These are phyloP conservation scores for Phoma sp. DNA, from an alignment of 2,329 filamentous ascomycete genomes.

Conservation along the genomic window DNA sequence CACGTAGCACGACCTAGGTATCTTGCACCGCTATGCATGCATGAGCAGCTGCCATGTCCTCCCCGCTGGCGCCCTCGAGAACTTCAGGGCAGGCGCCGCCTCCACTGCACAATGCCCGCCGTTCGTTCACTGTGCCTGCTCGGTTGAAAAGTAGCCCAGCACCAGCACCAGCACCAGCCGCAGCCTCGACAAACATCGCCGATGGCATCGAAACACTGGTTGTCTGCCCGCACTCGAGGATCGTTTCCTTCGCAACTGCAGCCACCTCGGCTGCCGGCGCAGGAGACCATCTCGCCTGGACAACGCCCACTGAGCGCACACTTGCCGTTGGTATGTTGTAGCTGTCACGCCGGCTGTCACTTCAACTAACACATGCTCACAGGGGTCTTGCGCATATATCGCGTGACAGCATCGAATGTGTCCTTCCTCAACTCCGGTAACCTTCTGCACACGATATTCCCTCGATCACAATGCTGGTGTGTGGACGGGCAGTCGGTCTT, in stretches of 20 bases:
- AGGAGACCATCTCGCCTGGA: constrained; percentile 70
- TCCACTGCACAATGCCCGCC: constrained; percentile 37
- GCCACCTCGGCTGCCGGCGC: constrained; percentile 37
- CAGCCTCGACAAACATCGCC: constrained; percentile 48
- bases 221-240: constrained; percentile 73
- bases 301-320: constrained; percentile 77
- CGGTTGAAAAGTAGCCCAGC: constrained; percentile 43
- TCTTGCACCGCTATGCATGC: constrained; percentile 28
- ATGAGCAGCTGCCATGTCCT: constrained; percentile 41
- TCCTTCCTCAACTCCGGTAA: constrained; percentile 86
- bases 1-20: constrained; percentile 7
- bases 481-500: constrained; percentile 85
- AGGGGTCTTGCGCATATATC: constrained; percentile 83
- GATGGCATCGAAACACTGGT: constrained; percentile 72
- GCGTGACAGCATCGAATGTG: constrained; percentile 77
- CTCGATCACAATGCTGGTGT: constrained; percentile 92
- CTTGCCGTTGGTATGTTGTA: constrained; percentile 71
- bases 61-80: constrained; percentile 32
- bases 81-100: constrained; percentile 36
- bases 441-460: constrained; percentile 83
- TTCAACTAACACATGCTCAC: constrained; percentile 14
- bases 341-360: neutral
- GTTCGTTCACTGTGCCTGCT: constrained; percentile 58
- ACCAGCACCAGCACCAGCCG: constrained; percentile 31
- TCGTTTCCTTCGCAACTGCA: constrained; percentile 66